A percentile compares a stretch with the other conserved stretches of the same genome.
Conservation (phyloP, 306 rosid species). For the barrel medic (Medicago truncatula) region MtrunA17r5.0-ANR NC_053048.1:40130501-40131000, state of each 20-base stretch:
- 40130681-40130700: background rate
- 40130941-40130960: conserved; percentile 17
- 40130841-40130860: background rate
- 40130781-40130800: conserved; percentile 23
- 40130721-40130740: background rate
- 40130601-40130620: background rate
- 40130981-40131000: conserved; percentile 27
- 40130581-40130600: conserved; percentile 19
- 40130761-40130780: conserved; percentile 12
- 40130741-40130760: background rate
- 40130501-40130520: background rate
- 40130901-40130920: background rate
- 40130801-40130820: conserved; percentile 20
- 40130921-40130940: background rate
- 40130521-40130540: too few species aligned
- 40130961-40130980: conserved; percentile 10
- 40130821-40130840: conserved; percentile 12
- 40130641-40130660: background rate
- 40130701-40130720: background rate
- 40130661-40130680: background rate
- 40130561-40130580: background rate
- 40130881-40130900: conserved; percentile 23
- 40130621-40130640: background rate
- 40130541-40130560: too few species aligned
- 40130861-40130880: conserved; percentile 35